Evolutionary conservation across 768 basidiomycete species (phyloP).

Genomic region (Psilocybe subaeruginosa): DNA sequence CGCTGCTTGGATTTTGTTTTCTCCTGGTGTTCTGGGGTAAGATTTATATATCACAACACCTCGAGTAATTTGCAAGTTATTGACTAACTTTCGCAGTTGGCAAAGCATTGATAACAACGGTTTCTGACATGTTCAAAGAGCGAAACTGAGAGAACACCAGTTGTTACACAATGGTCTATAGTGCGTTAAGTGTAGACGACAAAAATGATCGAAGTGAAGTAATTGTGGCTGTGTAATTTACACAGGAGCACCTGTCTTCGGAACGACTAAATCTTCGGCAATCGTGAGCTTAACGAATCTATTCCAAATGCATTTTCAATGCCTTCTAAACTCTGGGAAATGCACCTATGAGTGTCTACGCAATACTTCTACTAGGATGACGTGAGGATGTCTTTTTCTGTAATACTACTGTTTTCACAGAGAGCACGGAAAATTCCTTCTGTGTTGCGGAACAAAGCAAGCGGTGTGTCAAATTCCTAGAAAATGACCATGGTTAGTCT

Average conservation of each 20-base stretch:
- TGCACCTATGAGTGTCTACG: background rate
- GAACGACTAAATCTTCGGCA: too few relatives aligned
- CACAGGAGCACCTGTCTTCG: too few relatives aligned
- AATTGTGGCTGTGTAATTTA: background rate
- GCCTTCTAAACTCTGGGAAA: background rate
- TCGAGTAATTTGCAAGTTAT: background rate
- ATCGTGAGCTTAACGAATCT: too few relatives aligned
- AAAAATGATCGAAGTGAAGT: background rate
- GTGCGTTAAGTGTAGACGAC: background rate
- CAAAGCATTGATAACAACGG: background rate
- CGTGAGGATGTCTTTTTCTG: conserved; percentile 19
- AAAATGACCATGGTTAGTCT: background rate
- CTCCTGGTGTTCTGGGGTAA: conserved; percentile 21
- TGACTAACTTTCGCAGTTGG: conserved; percentile 13
- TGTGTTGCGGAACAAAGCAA: conserved; percentile 45
- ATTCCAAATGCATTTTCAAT: too few relatives aligned
- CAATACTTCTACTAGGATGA: background rate
- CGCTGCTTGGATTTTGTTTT: conserved; percentile 34
- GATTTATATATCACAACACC: conserved; percentile 13
- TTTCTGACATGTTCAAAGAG: background rate
- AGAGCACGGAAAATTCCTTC: conserved; percentile 64
- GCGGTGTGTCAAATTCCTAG: conserved; percentile 63
- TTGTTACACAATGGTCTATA: background rate
- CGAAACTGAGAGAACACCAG: too few relatives aligned
- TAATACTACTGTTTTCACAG: conserved; percentile 41